Conservation (phyloP, 2,329 filamentous ascomycete species). For the Lasiodiplodia hormozganensis region DNA sequence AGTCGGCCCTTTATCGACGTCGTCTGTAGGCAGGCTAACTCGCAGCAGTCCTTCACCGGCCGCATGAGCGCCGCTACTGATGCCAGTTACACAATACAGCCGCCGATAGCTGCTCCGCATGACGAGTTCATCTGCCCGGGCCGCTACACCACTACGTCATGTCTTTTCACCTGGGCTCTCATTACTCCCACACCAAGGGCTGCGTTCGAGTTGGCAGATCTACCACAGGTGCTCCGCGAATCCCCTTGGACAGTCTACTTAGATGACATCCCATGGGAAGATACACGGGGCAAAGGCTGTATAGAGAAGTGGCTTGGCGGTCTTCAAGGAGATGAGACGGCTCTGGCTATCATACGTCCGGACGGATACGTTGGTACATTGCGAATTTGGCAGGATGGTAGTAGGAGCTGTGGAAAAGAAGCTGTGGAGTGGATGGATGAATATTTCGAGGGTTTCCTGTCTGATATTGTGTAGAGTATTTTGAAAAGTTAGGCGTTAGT, state of each 20-base stretch:
- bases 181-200: constrained; percentile 71
- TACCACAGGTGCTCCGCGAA: constrained; percentile 67
- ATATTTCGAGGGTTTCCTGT: constrained; percentile 59
- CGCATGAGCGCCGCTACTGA: constrained; percentile 65
- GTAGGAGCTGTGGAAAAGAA: constrained; percentile 39
- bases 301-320: constrained; percentile 74
- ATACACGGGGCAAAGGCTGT: constrained; percentile 60
- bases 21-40: constrained; percentile 63
- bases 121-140: constrained; percentile 72
- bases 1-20: constrained; percentile 65
- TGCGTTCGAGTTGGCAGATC: constrained; percentile 69
- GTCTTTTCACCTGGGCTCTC: constrained; percentile 68
- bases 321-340: constrained; percentile 63
- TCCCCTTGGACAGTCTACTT: constrained; percentile 77
- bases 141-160: constrained; percentile 71
- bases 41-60: constrained; percentile 62
- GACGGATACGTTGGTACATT: constrained; percentile 76
- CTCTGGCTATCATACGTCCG: constrained; percentile 71
- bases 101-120: constrained; percentile 62
- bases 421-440: constrained; percentile 56
- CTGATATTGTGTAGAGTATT: neutral
- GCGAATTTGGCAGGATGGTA: constrained; percentile 47
- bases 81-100: constrained; percentile 67
- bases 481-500: neutral
- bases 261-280: constrained; percentile 66